phyloP scores from a whole-genome alignment of 441 rosid genomes.

The Adansonia gregorii region DNA sequence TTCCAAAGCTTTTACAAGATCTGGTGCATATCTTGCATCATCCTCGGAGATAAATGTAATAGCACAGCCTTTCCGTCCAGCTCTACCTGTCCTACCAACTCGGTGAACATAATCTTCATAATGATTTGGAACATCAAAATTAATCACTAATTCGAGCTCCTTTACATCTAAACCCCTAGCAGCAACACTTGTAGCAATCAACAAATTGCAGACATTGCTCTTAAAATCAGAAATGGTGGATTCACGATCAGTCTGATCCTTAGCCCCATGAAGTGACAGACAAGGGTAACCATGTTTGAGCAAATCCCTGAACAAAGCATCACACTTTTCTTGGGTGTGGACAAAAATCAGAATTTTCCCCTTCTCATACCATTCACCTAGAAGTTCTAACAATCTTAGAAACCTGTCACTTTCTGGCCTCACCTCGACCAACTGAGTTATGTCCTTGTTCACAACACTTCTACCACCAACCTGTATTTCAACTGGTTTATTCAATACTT shows the following conservation, averaged over 20 bases:
- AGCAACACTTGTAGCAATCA: constrained; percentile 91
- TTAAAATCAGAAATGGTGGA: constrained; percentile 87
- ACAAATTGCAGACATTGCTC: constrained; percentile 82
- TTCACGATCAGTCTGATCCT: constrained; percentile 95
- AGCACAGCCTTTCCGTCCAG: constrained; percentile 92
- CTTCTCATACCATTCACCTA: constrained; percentile 95
- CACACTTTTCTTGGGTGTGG: constrained; percentile 89
- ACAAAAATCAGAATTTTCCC: constrained; percentile 88
- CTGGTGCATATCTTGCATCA: constrained; percentile 92
- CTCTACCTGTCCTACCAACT: constrained; percentile 94
- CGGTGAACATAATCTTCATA: constrained; percentile 96
- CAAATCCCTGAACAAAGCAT: constrained; percentile 75
- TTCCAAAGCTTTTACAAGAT: constrained; percentile 87
- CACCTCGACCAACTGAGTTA: constrained; percentile 84
- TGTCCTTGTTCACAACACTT: constrained; percentile 95
- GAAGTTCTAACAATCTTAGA: constrained; percentile 78
- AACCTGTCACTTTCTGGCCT: constrained; percentile 89
- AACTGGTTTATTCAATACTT: constrained; percentile 78
- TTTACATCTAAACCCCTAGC: constrained; percentile 97
- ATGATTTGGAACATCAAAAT: constrained; percentile 81
- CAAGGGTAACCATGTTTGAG: constrained; percentile 85
- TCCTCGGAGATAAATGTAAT: constrained; percentile 88
- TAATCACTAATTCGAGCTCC: constrained; percentile 90
- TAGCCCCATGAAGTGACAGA: constrained; percentile 91
- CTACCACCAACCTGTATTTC: constrained; percentile 94